Evolutionary conservation across 177 flowering plant genomes (phyloP).

Genomic region (Vitis hybrid): DNA sequence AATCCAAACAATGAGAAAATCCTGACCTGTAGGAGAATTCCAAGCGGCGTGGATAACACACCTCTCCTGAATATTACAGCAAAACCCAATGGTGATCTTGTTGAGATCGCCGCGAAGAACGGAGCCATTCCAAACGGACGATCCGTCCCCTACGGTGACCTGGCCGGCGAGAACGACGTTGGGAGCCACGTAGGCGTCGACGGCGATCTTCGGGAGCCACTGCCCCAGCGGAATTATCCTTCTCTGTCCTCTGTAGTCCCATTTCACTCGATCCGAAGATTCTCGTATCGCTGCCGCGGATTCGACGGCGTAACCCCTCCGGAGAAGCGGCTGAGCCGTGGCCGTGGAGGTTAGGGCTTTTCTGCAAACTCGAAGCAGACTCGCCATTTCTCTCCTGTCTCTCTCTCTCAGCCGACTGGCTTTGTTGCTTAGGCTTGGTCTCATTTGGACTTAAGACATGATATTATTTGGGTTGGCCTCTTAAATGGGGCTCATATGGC

Average conservation of each 20-base stretch:
- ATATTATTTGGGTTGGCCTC: too few species aligned
- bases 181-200: constrained; percentile 96
- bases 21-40: constrained; percentile 91
- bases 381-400: constrained; percentile 37
- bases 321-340: constrained; percentile 21
- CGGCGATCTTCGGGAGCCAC: constrained; percentile 95
- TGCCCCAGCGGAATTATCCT: constrained; percentile 85
- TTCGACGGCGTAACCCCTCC: constrained; percentile 35
- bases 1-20: not conserved
- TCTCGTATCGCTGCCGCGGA: constrained; percentile 22
- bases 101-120: constrained; percentile 96
- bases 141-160: constrained; percentile 78
- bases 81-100: constrained; percentile 89
- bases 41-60: constrained; percentile 97
- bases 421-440: too few species aligned
- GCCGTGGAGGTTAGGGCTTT: constrained; percentile 30
- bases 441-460: too few species aligned
- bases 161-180: constrained; percentile 97
- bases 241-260: constrained; percentile 98
- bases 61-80: constrained; percentile 89
- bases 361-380: constrained; percentile 53
- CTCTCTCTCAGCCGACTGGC: not conserved
- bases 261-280: constrained; percentile 71
- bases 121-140: constrained; percentile 95
- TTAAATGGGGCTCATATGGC: too few species aligned